Evolutionary conservation across 192 early-diverging fungal genomes (phyloP).

Genomic region (Backusella sp.): DNA sequence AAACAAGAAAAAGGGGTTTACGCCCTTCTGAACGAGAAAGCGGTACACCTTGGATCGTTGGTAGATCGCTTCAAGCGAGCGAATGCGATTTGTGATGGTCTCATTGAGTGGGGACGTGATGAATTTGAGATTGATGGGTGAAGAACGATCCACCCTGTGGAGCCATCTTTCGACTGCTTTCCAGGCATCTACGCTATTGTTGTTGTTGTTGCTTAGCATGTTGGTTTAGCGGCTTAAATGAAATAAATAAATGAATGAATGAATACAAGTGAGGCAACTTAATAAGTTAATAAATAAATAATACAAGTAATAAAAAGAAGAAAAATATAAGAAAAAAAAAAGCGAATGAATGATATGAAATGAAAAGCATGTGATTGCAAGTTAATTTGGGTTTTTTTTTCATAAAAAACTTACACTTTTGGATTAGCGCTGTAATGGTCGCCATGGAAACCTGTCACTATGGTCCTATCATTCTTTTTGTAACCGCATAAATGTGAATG

Average conservation of each 20-base stretch:
- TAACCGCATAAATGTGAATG: no score
- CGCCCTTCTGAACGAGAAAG: slow-evolving; percentile 23
- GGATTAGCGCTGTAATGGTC: not conserved
- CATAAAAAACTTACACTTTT: not conserved
- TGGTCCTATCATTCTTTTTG: no score
- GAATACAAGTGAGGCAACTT: not conserved
- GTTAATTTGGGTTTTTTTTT: not conserved
- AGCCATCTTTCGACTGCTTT: slow-evolving; percentile 2
- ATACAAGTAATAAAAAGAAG: not conserved
- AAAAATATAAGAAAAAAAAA: not conserved
- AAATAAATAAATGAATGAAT: slow-evolving; percentile 1
- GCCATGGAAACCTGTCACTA: no score
- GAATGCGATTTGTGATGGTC: slow-evolving; percentile 13
- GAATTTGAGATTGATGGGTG: slow-evolving; percentile 29
- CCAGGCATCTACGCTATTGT: not conserved
- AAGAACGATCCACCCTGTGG: not conserved
- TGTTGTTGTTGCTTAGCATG: not conserved
- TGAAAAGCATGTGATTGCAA: not conserved
- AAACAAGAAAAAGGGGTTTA: slow-evolving; percentile 26
- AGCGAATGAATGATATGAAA: not conserved
- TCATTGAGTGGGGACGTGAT: slow-evolving; percentile 15
- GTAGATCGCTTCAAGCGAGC: slow-evolving; percentile 21
- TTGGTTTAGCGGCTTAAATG: not conserved
- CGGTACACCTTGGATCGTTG: slow-evolving; percentile 3
- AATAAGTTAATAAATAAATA: not conserved